Conservation (phyloP, 768 basidiomycete species). For the Austroboletus festivus region DNA sequence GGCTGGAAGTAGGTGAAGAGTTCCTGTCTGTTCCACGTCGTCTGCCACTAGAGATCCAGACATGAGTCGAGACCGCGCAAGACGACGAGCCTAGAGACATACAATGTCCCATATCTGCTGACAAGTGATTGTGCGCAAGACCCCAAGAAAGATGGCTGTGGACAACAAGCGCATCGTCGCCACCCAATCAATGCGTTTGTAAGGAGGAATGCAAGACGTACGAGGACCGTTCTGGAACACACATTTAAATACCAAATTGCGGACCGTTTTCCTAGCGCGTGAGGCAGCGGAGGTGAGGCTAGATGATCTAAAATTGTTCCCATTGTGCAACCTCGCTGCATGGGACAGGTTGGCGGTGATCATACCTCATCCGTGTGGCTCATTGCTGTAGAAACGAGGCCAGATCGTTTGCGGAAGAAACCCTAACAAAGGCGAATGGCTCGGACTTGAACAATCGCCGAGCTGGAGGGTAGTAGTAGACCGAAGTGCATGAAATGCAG, state of each 20-base stretch:
- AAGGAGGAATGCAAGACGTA: constrained; percentile 3
- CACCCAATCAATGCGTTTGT: background rate
- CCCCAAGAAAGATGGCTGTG: constrained; percentile 13
- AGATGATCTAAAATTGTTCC: background rate
- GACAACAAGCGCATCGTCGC: constrained; percentile 18
- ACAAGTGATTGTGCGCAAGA: constrained; percentile 29
- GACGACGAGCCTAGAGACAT: constrained; percentile 15
- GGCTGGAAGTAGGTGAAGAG: constrained; percentile 33
- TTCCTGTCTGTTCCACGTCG: constrained; percentile 34
- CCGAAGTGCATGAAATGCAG: no score
- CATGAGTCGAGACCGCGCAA: background rate
- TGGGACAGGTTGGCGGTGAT: background rate
- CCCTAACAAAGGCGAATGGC: no score
- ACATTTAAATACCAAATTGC: no score
- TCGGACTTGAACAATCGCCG: no score
- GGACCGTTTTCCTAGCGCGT: no score
- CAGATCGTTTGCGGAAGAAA: no score
- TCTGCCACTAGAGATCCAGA: constrained; percentile 48
- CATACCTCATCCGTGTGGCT: no score
- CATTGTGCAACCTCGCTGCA: constrained; percentile 3
- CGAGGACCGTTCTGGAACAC: no score
- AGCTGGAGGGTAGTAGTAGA: no score
- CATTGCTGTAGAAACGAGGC: no score
- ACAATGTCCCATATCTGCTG: constrained; percentile 58
- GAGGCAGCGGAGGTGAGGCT: no score